phyloP scores from a whole-genome alignment of 106 monocot species.

The Dendrobium catenatum region DNA sequence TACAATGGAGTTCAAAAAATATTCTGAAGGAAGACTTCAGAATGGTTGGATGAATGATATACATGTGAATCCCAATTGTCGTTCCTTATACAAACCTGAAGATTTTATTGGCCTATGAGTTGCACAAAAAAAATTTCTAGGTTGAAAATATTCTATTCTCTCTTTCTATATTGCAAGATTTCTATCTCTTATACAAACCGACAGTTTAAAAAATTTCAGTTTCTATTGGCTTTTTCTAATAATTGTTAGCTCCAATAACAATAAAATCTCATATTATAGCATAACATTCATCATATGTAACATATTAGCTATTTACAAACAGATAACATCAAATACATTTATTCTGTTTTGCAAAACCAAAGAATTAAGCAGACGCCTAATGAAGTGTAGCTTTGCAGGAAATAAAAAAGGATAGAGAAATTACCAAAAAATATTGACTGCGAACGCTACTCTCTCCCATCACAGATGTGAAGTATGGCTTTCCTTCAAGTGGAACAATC shows the following conservation, averaged over 20 bases:
- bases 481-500: slow-evolving; percentile 2
- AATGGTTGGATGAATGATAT: no score
- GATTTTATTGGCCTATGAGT: no score
- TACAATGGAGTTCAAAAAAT: no score
- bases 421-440: not conserved
- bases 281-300: not conserved
- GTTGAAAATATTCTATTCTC: no score
- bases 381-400: not conserved
- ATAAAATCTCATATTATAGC: not conserved
- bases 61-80: no score
- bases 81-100: no score
- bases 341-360: not conserved
- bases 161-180: no score
- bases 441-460: not conserved
- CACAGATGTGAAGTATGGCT: not conserved
- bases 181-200: no score
- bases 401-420: not conserved
- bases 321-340: not conserved
- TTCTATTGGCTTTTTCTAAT: not conserved
- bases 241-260: not conserved
- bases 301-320: not conserved
- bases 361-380: not conserved
- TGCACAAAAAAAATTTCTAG: no score
- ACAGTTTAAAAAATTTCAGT: no score
- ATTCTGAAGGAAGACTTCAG: no score